Evolutionary conservation across 352 stramenopile genomes (phyloP).

Genomic region (Pythium phragmiticola): DNA sequence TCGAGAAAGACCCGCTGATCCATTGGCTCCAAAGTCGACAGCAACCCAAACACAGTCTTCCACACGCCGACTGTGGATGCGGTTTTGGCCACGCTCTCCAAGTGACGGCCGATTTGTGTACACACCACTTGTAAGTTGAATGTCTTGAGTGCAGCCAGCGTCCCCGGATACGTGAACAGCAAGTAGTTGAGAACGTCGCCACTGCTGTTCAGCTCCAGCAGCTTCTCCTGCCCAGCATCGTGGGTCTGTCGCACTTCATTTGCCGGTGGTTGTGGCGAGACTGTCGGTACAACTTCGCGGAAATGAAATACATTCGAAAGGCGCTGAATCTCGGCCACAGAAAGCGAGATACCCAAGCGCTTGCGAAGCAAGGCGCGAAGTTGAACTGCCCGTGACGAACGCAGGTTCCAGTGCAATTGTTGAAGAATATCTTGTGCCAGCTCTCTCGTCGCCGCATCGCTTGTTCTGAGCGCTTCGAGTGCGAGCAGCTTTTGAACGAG

Average conservation of each 20-base stretch:
- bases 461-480: not conserved
- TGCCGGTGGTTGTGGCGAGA: not conserved
- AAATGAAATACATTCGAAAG: conserved; percentile 46
- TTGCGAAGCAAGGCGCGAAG: conserved; percentile 34
- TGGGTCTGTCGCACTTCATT: not conserved
- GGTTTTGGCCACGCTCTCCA: conserved; percentile 37
- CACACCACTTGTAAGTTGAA: conserved; percentile 40
- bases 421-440: conserved; percentile 34
- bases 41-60: conserved; percentile 40
- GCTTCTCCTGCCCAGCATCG: conserved; percentile 24
- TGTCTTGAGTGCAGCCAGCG: conserved; percentile 29
- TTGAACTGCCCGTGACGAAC: conserved; percentile 24
- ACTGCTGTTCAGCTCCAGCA: conserved; percentile 40
- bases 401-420: conserved; percentile 48
- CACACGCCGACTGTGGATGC: conserved; percentile 40
- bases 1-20: conserved; percentile 50
- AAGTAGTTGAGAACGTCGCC: conserved; percentile 34
- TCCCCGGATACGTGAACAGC: conserved; percentile 19
- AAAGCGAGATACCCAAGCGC: conserved; percentile 28
- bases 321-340: conserved; percentile 34
- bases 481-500: conserved; percentile 5
- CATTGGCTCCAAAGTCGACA: conserved; percentile 28
- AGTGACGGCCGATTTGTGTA: conserved; percentile 28
- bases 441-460: conserved; percentile 12
- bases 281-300: conserved; percentile 30